Evolutionary conservation across 1,284 basidiomycete species (phyloP).

Genomic region (Moesziomyces sp.): DNA sequence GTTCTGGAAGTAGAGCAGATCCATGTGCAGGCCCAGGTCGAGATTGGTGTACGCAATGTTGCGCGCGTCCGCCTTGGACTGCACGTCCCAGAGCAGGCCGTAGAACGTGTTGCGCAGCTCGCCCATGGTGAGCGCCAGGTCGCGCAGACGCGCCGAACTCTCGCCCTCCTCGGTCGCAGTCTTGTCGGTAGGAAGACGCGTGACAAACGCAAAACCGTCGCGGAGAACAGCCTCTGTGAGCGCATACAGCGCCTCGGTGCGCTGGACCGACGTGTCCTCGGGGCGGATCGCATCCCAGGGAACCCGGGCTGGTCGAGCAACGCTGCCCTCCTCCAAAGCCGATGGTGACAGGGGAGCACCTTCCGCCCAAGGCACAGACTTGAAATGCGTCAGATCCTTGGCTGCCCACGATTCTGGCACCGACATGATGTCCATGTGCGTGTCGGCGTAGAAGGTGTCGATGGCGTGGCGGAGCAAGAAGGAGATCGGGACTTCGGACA

Average conservation of each 20-base stretch:
- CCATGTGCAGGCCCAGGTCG: constrained; percentile 90
- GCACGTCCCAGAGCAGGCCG: constrained; percentile 88
- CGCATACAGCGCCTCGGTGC: constrained; percentile 56
- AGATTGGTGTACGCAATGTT: constrained; percentile 97
- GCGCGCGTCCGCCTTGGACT: constrained; percentile 75
- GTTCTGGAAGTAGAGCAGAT: constrained; percentile 70
- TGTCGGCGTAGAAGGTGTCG: constrained; percentile 66
- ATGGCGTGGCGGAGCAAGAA: constrained; percentile 69
- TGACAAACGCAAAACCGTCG: constrained; percentile 72
- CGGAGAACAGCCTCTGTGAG: constrained; percentile 67
- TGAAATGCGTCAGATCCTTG: constrained; percentile 52
- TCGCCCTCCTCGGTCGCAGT: constrained; percentile 49
- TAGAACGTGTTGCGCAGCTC: constrained; percentile 89
- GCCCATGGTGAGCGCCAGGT: constrained; percentile 71
- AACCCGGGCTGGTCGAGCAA: constrained; percentile 73
- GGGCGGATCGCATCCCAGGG: constrained; percentile 43
- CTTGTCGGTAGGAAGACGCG: constrained; percentile 73
- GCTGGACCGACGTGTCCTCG: constrained; percentile 8
- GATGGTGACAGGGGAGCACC: constrained; percentile 11
- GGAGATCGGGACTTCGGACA: constrained; percentile 68
- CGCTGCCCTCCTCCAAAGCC: constrained; percentile 10
- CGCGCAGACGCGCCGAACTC: constrained; percentile 38
- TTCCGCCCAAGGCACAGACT: constrained; percentile 37
- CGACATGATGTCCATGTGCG: constrained; percentile 60
- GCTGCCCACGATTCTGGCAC: constrained; percentile 56